Base-by-base conservation (phyloP, 257 asterid genomes). In the Paraleonurus japonicus region DNA sequence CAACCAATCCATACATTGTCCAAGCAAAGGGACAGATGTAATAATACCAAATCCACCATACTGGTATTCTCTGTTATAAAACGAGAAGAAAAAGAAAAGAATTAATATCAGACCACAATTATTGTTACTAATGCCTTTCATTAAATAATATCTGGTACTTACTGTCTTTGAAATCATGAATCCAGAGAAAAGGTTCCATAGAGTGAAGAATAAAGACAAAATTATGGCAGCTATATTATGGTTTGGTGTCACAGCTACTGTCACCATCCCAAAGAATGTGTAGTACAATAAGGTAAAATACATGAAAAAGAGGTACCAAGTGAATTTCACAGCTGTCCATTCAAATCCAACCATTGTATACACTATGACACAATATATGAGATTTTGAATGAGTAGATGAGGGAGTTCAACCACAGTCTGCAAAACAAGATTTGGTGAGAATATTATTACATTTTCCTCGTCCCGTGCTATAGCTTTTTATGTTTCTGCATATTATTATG, bases 31-130 rank as follows among this genome's bases (percentile, higher is more conserved):
- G 95, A 30, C 83, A 81, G 12, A 66, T 11, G 65, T 85, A 85
- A 61, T 81, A 87, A 88, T 84, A 86, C 96, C 97, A 90, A 47
- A 84, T 77, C 97, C 97, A 90, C 97, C 96, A 88, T 26, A 77
- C 78, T 0, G 96, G 96, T 32, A 88, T 88, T 73, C 96, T 88
- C 96, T 90, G 92, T 65, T 4, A 17, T 17, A 35, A 75, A 48
- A 60, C 9, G 4, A 17, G 16, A 72, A n/a, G n/a, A 63, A 13
- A 43, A 6, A 45, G 0, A 15, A 19, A 22, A 0, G 53, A 41
- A 12, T 15, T 37, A 22, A 17, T 32, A 27, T 61, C 37, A 69
- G 37, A 13, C 17, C 47, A n/a, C 10, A 8, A 1, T 7, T 23
- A 19, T 26, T 17, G 30, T 72, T 71, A 10, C 20, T 70, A 11